Conservation (phyloP, 164 flowering plant species). For the Echeveria elegans region DNA sequence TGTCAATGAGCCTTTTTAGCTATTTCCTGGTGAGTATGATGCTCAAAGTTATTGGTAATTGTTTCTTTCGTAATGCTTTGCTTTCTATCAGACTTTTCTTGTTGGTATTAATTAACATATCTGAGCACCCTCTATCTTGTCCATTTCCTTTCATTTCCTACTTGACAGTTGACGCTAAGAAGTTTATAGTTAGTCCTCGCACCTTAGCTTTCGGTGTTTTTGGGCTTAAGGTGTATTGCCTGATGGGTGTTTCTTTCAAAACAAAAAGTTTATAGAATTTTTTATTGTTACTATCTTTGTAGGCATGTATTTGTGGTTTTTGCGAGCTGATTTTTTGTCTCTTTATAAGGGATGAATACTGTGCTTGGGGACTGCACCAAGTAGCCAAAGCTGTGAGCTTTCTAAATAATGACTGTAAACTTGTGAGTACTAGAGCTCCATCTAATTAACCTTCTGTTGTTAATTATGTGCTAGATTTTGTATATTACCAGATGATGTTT, state of each 20-base stretch:
- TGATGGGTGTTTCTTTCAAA: too few species aligned
- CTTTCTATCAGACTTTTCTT: background rate
- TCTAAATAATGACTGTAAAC: slow-evolving; percentile 93
- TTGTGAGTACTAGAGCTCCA: slow-evolving; percentile 39
- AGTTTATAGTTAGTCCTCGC: too few species aligned
- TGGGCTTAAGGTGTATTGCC: too few species aligned
- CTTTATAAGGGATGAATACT: slow-evolving; percentile 82
- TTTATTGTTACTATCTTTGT: background rate
- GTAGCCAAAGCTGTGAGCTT: slow-evolving; percentile 99
- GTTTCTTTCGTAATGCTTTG: background rate
- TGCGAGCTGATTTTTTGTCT: background rate
- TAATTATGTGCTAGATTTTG: background rate
- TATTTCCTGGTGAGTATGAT: background rate
- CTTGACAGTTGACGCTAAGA: too few species aligned
- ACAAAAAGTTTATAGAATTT: background rate
- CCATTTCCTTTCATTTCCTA: background rate
- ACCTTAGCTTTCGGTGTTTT: too few species aligned
- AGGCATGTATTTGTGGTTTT: background rate
- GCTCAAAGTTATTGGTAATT: background rate
- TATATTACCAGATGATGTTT: background rate
- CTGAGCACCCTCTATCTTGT: background rate
- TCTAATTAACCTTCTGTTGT: background rate
- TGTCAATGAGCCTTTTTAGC: background rate
- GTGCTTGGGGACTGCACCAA: slow-evolving; percentile 91
- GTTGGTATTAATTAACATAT: background rate